Conservation (phyloP, 2,329 filamentous ascomycete species). For the Aphanoascus verrucosus region DNA sequence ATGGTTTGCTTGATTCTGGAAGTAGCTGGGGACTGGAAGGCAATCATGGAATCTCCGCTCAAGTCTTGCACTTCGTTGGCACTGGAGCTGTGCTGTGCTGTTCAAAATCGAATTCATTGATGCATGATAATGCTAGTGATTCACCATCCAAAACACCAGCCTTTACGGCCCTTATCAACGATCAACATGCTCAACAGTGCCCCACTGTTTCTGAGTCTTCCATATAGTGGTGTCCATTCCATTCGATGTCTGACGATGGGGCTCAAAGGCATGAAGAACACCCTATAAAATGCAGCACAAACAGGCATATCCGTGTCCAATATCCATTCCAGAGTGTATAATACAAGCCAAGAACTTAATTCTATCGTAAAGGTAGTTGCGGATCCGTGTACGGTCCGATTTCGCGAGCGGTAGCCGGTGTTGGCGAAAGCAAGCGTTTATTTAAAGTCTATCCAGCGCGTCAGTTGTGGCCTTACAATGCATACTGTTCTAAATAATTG, state of each 20-base stretch:
- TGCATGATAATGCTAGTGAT: not conserved
- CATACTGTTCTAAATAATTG: not conserved
- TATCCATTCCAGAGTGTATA: constrained; percentile 4
- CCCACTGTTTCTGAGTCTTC: not conserved
- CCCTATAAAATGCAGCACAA: not conserved
- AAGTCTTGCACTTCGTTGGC: not conserved
- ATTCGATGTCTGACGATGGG: not conserved
- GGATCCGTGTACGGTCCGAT: not conserved
- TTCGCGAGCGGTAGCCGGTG: not conserved
- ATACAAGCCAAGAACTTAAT: not conserved
- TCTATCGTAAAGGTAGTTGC: not conserved
- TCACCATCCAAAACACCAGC: constrained; percentile 5
- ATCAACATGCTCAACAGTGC: not conserved
- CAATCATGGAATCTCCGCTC: not conserved
- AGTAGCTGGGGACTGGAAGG: too few species aligned
- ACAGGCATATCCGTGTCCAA: not conserved
- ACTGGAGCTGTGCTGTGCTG: not conserved
- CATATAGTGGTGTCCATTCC: not conserved
- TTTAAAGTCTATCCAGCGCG: not conserved
- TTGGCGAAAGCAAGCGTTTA: not conserved
- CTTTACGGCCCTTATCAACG: not conserved
- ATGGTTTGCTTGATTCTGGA: not conserved
- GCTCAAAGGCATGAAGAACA: not conserved
- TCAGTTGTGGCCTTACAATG: not conserved
- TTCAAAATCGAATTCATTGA: constrained; percentile 1